Conservation (phyloP, 768 basidiomycete species). For the Cantharellus cinnabarinus region DNA sequence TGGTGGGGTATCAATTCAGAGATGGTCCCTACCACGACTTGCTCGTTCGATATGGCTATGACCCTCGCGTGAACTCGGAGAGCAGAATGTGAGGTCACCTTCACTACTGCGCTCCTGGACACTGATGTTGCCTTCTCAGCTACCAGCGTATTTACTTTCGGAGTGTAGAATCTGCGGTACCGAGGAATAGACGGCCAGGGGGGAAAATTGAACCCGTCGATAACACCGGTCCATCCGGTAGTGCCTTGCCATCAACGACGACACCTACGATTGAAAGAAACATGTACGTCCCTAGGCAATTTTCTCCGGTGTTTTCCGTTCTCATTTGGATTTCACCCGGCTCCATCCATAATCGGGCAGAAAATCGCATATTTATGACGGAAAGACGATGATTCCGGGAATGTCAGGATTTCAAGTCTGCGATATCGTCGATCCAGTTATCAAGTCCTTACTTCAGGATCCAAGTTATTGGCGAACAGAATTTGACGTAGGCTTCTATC, state of each 20-base stretch:
- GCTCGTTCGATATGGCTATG: conserved; percentile 69
- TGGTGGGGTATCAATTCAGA: conserved; percentile 57
- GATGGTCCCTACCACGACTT: conserved; percentile 93
- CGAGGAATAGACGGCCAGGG: background rate
- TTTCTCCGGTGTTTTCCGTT: too few species aligned
- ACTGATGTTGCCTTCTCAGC: conserved; percentile 21
- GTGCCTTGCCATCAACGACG: background rate
- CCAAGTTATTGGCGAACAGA: conserved; percentile 43
- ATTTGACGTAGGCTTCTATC: conserved; percentile 43
- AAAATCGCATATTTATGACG: conserved; percentile 77
- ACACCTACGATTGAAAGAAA: background rate
- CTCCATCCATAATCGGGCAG: too few species aligned
- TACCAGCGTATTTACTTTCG: conserved; percentile 87
- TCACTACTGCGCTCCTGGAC: background rate
- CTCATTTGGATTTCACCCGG: too few species aligned
- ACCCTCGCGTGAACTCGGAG: conserved; percentile 54
- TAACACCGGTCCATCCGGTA: background rate
- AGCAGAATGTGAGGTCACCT: background rate
- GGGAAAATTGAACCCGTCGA: background rate
- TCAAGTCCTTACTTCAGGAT: conserved; percentile 62
- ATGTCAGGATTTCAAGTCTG: conserved; percentile 88
- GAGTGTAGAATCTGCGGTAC: conserved; percentile 32
- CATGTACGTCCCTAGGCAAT: too few species aligned
- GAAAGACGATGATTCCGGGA: conserved; percentile 54
- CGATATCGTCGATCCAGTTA: conserved; percentile 74